A percentile compares a stretch with the other conserved stretches of the same genome.
phyloP scores from a whole-genome alignment of 768 basidiomycete species.

The Fomitopsis pulvina region DNA sequence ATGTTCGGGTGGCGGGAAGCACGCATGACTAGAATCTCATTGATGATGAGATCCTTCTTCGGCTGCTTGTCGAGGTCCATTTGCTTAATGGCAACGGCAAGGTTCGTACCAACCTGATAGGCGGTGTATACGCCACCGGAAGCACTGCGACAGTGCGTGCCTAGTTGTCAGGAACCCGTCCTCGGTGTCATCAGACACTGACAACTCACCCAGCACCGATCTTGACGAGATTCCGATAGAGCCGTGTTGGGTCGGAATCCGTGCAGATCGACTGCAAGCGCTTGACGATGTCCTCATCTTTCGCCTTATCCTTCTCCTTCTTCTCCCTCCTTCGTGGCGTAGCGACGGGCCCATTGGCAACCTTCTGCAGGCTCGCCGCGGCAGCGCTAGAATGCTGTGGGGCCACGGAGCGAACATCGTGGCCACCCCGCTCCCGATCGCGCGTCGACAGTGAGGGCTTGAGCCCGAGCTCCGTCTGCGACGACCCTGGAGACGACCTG shows the following conservation, averaged over 20 bases:
- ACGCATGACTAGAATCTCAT: conserved; percentile 99
- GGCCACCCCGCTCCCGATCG: conserved; percentile 13
- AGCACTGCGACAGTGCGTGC: conserved; percentile 45
- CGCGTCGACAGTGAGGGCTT: conserved; percentile 16
- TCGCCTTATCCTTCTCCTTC: conserved; percentile 71
- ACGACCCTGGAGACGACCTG: conserved; percentile 35
- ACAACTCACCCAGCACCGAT: conserved; percentile 89
- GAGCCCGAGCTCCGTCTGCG: conserved; percentile 43
- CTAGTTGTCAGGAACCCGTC: conserved; percentile 4
- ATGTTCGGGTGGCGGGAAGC: conserved; percentile 96
- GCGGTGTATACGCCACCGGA: conserved; percentile 98
- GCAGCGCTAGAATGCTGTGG: conserved; percentile 54
- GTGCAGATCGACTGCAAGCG: conserved; percentile 93
- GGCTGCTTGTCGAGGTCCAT: conserved; percentile 99
- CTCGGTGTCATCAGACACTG: conserved; percentile 5
- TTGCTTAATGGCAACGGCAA: conserved; percentile 97
- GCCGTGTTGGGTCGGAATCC: conserved; percentile 91
- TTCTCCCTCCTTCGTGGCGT: conserved; percentile 85
- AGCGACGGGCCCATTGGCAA: conserved; percentile 53
- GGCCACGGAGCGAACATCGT: conserved; percentile 10
- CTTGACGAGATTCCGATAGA: conserved; percentile 91
- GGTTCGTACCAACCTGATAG: conserved; percentile 92
- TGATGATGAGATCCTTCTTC: conserved; percentile 99
- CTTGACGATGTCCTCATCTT: conserved; percentile 86
- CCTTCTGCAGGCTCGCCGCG: conserved; percentile 58